Evolutionary conservation across 75 land plant species (phyloP).

Genomic region (Sequoia sempervirens): DNA sequence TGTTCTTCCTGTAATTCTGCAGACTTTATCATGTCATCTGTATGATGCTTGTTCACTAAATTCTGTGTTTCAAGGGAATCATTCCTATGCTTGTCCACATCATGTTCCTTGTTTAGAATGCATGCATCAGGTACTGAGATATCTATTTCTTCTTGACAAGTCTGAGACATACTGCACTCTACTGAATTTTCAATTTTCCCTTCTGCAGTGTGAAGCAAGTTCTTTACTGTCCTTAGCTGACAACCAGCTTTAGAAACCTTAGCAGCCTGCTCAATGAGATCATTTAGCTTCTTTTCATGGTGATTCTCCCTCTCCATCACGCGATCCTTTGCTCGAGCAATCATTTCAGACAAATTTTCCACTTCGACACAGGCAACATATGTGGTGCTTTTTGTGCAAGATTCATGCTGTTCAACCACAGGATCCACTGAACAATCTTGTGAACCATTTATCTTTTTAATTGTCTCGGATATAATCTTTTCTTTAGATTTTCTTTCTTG

Average conservation of each 20-base stretch:
- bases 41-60: slow-evolving; percentile 2
- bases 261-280: slow-evolving; percentile 8
- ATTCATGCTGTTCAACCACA: slow-evolving; percentile 2
- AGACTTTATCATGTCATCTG: background rate
- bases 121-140: background rate
- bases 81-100: background rate
- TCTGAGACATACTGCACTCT: background rate
- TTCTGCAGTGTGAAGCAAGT: slow-evolving; percentile 8
- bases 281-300: slow-evolving; percentile 7
- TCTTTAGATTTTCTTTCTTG: slow-evolving; percentile 15
- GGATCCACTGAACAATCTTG: background rate
- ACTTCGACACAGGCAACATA: slow-evolving; percentile 8
- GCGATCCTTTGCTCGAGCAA: slow-evolving; percentile 9
- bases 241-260: slow-evolving; percentile 14
- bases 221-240: slow-evolving; percentile 13
- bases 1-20: background rate
- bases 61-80: background rate
- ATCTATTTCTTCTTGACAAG: background rate
- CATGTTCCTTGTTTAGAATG: background rate
- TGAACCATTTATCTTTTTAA: slow-evolving; percentile 8
- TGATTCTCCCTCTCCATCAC: slow-evolving; percentile 10
- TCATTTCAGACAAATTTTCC: slow-evolving; percentile 7
- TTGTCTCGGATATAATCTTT: slow-evolving; percentile 11
- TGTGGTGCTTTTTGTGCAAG: background rate
- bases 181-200: slow-evolving; percentile 9